A percentile compares a stretch with the other conserved stretches of the same genome.
Conservation (phyloP, 78 protist species). For the Dictyostelium capitatum region DNA sequence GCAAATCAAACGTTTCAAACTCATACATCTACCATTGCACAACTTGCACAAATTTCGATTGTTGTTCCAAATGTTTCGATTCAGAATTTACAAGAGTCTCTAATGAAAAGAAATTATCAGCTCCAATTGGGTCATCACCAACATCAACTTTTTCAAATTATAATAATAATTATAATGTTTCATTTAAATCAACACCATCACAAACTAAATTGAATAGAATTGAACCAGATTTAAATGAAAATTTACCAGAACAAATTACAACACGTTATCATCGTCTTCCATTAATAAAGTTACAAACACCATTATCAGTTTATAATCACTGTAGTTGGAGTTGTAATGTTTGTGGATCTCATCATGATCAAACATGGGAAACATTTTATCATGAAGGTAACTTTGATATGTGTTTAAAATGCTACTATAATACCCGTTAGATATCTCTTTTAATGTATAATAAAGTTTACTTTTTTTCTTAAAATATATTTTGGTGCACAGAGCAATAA, state of each 20-base stretch:
- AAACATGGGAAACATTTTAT: not conserved
- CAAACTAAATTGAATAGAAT: not conserved
- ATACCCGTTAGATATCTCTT: no score
- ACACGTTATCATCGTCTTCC: not conserved
- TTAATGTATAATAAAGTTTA: no score
- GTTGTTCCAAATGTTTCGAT: constrained; percentile 28
- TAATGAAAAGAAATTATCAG: no score
- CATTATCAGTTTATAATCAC: not conserved
- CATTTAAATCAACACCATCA: no score
- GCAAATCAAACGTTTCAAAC: not conserved
- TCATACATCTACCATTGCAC: constrained; percentile 24
- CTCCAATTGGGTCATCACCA: not conserved
- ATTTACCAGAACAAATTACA: no score
- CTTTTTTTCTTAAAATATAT: no score
- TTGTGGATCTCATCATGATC: not conserved
- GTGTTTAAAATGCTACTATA: not conserved
- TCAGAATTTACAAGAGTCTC: not conserved
- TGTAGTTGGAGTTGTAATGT: not conserved
- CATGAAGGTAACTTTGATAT: constrained; percentile 4
- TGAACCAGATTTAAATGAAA: not conserved
- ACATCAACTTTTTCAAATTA: not conserved
- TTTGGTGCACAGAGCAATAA: no score
- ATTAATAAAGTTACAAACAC: not conserved
- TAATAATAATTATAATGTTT: no score
- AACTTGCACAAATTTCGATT: constrained; percentile 9